Base-by-base conservation (phyloP, 805 yeast genomes). In the Sugiyamaella smithiae region DNA sequence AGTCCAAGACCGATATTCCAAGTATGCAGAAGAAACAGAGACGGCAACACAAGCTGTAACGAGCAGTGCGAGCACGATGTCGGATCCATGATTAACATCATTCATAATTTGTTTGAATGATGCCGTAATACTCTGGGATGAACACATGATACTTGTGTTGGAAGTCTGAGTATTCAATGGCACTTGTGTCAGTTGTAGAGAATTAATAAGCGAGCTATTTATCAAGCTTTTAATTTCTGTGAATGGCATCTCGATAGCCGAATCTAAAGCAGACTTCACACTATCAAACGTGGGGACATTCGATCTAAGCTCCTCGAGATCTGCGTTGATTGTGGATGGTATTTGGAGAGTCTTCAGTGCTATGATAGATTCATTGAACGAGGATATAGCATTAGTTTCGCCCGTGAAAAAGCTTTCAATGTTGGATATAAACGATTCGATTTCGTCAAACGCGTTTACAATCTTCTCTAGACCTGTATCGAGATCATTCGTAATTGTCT, bases 381-480 rank as follows among this genome's bases (percentile, higher is more conserved):
- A 70, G 2, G 65, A 58, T 12, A 81, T 54, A n/a, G 66, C 59
- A 1, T 70, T 56, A 22, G 66, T 61, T 23, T 65, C 60, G 9
- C 74, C 80, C 1, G 73, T 67, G 55, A 89, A 82, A 37, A 85
- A 72, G 46, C 72, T 69, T 40, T 78, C 78, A 1, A 88, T 69
- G 4, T 75, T 73, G 7, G 72, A 73, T 5, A 77, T 77, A 0
- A 79, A 76, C 6, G 70, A 65, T 1, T 82, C 61, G 0, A 85
- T 68, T 11, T 73, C 73, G 56, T 87, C 82, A 5, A 90, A 65
- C 0, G 81, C 68, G 1, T 66, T 62, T 1, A 87, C 73, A 2
- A 91, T 59, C 25, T 80, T 85, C 7, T 73, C 73, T 26, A 90
- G 66, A 0, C 90, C 93, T 31, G 71, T 75, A 48, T 87, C 82